Evolutionary conservation across 768 basidiomycete species (phyloP), one percentile per base, ranked within the genome.

Genomic region (Psilocybe tampanensis): DNA sequence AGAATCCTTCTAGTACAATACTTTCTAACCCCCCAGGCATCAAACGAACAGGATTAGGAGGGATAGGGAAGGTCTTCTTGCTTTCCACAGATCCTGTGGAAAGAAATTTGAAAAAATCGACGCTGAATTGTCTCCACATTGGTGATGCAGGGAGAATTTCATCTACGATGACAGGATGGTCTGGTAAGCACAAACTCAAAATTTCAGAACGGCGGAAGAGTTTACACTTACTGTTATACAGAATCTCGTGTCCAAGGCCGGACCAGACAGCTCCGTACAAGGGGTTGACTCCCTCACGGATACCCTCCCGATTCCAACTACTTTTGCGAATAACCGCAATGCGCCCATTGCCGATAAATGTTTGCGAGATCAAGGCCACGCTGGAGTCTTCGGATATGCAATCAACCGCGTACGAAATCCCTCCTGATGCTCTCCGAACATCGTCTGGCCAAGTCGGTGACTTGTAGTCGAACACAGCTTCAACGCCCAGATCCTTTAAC

Each of bases 371-470:
- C 9, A 61, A 58, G 15, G 63, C 68, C 0, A 71, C 72, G 11
- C 57, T 73, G 7, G 65, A 65, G 13, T 67, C 69, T 33, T 73
- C 71, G 2, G 71, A 71, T 8, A 74, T 74, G 52, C 74, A 73
- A 47, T 75, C 74, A 8, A 73, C 48, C 3, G 72, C 74, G 49
- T 64, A 63, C 0, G 66, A 62, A 4, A 75, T 68, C 2, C 71
- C 73, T 0, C 68, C 68, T 2, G 65, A 62, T 8, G 65, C 67
- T 18, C 63, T 61, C 45, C 60, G 60, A 6, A 73, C 63, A 12
- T 73, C 64, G 18, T 70, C 66, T 8, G 64, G 57, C 74, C 73
- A 74, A 8, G 65, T 63, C 7, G 69, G 47, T 2, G 68, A 68
- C 24, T 58, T 62, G 50, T 75, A 74, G 33, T 75, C 73, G 47